These are phyloP conservation scores for Sequoia sempervirens DNA, from an alignment of 75 land plant species.

Conservation along the genomic window DNA sequence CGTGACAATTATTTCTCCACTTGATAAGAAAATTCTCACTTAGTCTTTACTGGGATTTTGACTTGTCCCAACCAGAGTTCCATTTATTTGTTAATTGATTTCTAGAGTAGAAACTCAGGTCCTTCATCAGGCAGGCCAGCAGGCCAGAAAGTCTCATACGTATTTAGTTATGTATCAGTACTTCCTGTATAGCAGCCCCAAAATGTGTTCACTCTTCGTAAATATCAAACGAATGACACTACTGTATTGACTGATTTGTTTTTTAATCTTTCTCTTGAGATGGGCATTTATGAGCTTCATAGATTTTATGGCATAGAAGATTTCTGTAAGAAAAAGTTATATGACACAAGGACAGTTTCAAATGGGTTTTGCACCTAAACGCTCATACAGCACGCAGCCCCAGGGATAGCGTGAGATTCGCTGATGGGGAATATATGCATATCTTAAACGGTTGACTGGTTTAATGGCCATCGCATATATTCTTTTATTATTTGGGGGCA, in stretches of 20 bases:
- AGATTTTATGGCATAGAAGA: neutral
- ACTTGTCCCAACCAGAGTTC: neutral
- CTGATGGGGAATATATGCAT: neutral
- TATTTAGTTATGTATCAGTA: neutral
- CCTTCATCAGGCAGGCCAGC: neutral
- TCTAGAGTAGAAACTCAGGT: neutral
- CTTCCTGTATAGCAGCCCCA: neutral
- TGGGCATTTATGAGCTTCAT: no score
- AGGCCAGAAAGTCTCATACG: neutral
- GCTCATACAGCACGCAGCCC: neutral
- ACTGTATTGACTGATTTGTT: neutral
- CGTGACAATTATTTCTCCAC: neutral
- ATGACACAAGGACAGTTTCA: neutral
- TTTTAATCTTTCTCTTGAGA: neutral
- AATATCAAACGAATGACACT: neutral
- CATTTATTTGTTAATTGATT: neutral
- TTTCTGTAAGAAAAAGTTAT: neutral
- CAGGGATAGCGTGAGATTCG: neutral
- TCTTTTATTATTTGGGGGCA: neutral
- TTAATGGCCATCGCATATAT: neutral
- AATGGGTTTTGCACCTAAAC: neutral
- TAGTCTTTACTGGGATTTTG: neutral
- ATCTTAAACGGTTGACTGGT: neutral
- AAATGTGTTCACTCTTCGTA: neutral
- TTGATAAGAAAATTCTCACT: neutral